A percentile compares a stretch with the other conserved stretches of the same genome.
Conservation (phyloP, 2,329 filamentous ascomycete genomes). For the Aotearoamyces nothofagi region DNA sequence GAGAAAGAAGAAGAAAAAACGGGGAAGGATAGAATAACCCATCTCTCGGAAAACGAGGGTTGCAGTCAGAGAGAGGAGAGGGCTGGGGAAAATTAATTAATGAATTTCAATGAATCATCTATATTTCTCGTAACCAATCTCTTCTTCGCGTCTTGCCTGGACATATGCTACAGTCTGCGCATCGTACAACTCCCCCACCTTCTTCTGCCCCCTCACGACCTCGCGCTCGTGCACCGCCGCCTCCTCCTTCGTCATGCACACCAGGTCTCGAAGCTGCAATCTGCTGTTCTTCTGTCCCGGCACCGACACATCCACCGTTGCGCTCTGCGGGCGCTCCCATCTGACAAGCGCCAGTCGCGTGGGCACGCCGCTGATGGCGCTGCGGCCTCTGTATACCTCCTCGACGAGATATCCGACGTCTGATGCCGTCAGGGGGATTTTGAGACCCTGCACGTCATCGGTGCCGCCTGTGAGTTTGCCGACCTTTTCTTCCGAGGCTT, state of each 20-base stretch:
- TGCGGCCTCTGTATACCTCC: conserved; percentile 74
- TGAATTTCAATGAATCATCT: too few species aligned
- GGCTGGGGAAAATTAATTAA: too few species aligned
- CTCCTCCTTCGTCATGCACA: conserved; percentile 91
- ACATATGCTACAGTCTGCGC: conserved; percentile 50
- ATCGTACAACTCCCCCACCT: conserved; percentile 60
- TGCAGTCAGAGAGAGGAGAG: too few species aligned
- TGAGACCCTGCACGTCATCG: conserved; percentile 47
- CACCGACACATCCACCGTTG: conserved; percentile 44
- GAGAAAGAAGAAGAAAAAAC: too few species aligned
- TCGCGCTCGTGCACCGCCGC: conserved; percentile 65
- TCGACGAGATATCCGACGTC: conserved; percentile 84
- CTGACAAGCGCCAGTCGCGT: conserved; percentile 67
- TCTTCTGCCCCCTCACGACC: conserved; percentile 55
- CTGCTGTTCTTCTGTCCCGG: conserved; percentile 67
- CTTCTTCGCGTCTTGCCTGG: conserved; percentile 50
- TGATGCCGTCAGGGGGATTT: conserved; percentile 59
- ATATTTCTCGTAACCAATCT: conserved; percentile 41
- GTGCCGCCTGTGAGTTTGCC: conserved; percentile 22
- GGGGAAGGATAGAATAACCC: too few species aligned
- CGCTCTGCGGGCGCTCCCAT: conserved; percentile 55
- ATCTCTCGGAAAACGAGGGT: too few species aligned
- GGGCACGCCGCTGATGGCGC: conserved; percentile 65
- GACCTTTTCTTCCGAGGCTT: conserved; percentile 65
- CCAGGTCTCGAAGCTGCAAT: conserved; percentile 54